Evolutionary conservation across 106 monocot species (phyloP), one percentile per base, ranked within the genome.

Genomic region (Phalaenopsis equestris): DNA sequence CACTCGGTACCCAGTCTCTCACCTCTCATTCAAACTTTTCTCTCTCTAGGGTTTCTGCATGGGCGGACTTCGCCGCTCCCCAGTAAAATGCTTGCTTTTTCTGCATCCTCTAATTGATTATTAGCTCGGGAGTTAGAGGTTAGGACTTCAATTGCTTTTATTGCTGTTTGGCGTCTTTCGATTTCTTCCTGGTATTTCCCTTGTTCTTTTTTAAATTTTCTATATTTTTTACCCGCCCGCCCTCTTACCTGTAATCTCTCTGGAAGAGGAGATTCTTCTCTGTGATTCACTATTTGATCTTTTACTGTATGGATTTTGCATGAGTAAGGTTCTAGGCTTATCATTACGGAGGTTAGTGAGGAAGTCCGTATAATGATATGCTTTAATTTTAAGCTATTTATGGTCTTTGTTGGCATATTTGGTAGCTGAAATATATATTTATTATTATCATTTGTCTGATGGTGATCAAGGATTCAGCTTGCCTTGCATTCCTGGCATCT

Each of bases 221-320:
- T 3, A 17, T 12, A 56, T 14, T 18, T 64, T 7, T 23, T 4
- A 1, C 7, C 23, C 23, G 14, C 52, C 52, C 24, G 21, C 52
- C 15, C 64, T 64, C 5, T 6, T 64, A 24, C 23, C 7, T 3
- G 23, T 4, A 24, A 23, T 64, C 72, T 41, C 4, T 72, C 72
- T 15, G 37, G 37, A 72, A 72, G 72, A 41, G 39, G 72, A 72
- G 15, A 72, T 72, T 72, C 72, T 72, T 72, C 72, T 72, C 38
- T 36, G 12, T 38, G 72, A 14, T 38, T 72, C 2, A 12, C 39
- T 36, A 21, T 72, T 9, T 36, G 72, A 72, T 72, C 72, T 38
- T 72, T 72, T 10, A 12, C 38, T 72, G 16, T 21, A 41, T 64
- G n/a, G 64, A n/a, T 64, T 64, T 52, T 52, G 52, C 1, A 52